These are phyloP conservation scores for Quercus mongolica DNA, from an alignment of 306 rosid genomes.

Conservation along the genomic window DNA sequence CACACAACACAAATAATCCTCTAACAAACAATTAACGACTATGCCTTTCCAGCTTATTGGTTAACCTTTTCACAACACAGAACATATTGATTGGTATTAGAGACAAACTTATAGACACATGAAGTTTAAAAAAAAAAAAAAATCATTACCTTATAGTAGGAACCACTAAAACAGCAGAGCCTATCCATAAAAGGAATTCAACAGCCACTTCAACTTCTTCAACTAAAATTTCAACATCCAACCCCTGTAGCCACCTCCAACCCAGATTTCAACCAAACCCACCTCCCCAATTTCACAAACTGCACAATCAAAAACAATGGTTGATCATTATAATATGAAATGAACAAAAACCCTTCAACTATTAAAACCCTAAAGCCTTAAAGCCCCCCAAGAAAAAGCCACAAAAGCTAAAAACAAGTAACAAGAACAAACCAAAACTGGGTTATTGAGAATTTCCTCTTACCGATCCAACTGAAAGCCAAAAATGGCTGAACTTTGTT, in stretches of 20 bases:
- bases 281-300: constrained; percentile 30
- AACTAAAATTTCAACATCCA: constrained; percentile 41
- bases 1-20: constrained; percentile 12
- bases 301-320: constrained; percentile 30
- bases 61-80: not conserved
- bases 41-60: constrained; percentile 12
- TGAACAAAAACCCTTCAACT: constrained; percentile 8
- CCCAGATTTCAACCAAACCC: constrained; percentile 42
- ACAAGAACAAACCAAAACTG: constrained; percentile 24
- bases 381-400: constrained; percentile 19
- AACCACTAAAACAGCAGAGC: constrained; percentile 65
- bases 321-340: constrained; percentile 11
- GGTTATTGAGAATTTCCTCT: constrained; percentile 31
- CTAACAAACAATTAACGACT: constrained; percentile 6
- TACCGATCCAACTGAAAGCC: constrained; percentile 40
- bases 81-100: constrained; percentile 9
- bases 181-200: constrained; percentile 54
- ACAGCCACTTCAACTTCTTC: constrained; percentile 26
- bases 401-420: constrained; percentile 18
- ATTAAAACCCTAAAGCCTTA: constrained; percentile 24
- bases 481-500: constrained; percentile 23
- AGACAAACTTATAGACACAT: not conserved
- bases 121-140: not conserved
- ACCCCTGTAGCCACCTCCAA: constrained; percentile 37
- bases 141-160: constrained; percentile 63